Evolutionary conservation across 1,284 basidiomycete genomes (phyloP).

Genomic region (Fomitopsis schrenkii): DNA sequence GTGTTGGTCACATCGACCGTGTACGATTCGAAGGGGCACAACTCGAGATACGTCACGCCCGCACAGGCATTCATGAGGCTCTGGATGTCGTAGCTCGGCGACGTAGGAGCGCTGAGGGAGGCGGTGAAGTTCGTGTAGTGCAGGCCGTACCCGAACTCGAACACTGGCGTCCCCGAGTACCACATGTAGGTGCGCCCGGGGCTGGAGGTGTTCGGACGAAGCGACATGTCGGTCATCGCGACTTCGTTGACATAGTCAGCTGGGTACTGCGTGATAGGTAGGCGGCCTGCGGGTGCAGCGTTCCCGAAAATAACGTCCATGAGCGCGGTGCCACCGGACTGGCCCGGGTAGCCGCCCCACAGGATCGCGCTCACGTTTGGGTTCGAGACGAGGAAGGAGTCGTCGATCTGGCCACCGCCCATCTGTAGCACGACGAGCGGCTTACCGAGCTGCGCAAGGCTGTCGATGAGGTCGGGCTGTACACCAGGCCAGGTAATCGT

Average conservation of each 20-base stretch:
- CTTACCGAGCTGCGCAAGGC: slow-evolving; percentile 43
- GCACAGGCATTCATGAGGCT: slow-evolving; percentile 28
- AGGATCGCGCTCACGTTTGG: slow-evolving; percentile 48
- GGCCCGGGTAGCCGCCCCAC: slow-evolving; percentile 54
- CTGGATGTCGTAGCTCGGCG: slow-evolving; percentile 36
- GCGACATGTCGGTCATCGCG: slow-evolving; percentile 53
- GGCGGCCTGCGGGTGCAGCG: slow-evolving; percentile 43
- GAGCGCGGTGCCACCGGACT: slow-evolving; percentile 48
- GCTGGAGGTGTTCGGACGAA: slow-evolving; percentile 42
- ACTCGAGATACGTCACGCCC: slow-evolving; percentile 33
- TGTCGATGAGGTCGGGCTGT: slow-evolving; percentile 45
- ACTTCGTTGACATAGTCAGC: slow-evolving; percentile 42
- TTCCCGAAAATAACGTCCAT: slow-evolving; percentile 48
- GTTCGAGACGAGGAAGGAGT: slow-evolving; percentile 36
- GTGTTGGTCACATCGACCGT: slow-evolving; percentile 44
- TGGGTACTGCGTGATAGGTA: slow-evolving; percentile 51
- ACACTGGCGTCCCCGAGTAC: slow-evolving; percentile 47
- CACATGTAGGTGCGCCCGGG: slow-evolving; percentile 58
- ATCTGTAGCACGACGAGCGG: slow-evolving; percentile 52
- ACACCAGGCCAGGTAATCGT: slow-evolving; percentile 52
- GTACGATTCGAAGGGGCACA: slow-evolving; percentile 45
- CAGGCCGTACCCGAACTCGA: slow-evolving; percentile 47
- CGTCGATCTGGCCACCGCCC: slow-evolving; percentile 53
- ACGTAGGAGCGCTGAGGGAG: slow-evolving; percentile 29
- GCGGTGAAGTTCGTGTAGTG: slow-evolving; percentile 48